phyloP scores from a whole-genome alignment of 176 grass and related monocot genomes.

The Oryza longistaminata region DNA sequence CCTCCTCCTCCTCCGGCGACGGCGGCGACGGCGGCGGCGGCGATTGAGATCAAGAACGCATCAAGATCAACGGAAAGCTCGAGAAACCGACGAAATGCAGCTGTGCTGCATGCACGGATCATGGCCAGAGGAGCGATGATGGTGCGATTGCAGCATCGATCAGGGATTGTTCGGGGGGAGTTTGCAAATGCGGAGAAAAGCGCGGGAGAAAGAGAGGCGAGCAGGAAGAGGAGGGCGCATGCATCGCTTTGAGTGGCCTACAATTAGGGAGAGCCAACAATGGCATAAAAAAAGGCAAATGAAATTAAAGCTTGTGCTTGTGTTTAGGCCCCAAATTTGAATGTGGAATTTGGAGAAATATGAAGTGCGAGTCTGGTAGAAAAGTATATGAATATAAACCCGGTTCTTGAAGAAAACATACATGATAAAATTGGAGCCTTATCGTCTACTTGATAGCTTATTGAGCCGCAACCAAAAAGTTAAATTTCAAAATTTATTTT shows the following conservation, averaged over 20 bases:
- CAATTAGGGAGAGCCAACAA: not conserved
- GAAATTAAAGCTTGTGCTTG: not conserved
- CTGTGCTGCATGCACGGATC: not conserved
- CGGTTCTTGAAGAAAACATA: too few species aligned
- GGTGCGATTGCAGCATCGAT: not conserved
- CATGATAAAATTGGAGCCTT: too few species aligned
- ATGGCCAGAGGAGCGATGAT: not conserved
- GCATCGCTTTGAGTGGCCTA: not conserved
- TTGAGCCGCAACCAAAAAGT: too few species aligned
- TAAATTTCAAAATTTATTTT: too few species aligned
- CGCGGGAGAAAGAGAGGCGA: not conserved
- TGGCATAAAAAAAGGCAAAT: not conserved
- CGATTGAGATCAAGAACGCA: conserved; percentile 2
- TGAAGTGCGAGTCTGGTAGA: not conserved
- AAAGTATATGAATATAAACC: not conserved
- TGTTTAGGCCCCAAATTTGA: not conserved
- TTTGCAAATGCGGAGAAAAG: not conserved
- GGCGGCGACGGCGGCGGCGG: too few species aligned
- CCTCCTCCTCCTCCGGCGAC: not conserved
- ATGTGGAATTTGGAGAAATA: not conserved
- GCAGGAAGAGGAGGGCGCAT: not conserved
- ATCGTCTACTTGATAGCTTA: too few species aligned
- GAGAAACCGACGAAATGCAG: not conserved
- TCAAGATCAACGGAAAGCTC: conserved; percentile 7
- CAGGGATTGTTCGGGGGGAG: not conserved